Conservation (phyloP, 345 rosid genomes). For the Fremontodendron californicum region DNA sequence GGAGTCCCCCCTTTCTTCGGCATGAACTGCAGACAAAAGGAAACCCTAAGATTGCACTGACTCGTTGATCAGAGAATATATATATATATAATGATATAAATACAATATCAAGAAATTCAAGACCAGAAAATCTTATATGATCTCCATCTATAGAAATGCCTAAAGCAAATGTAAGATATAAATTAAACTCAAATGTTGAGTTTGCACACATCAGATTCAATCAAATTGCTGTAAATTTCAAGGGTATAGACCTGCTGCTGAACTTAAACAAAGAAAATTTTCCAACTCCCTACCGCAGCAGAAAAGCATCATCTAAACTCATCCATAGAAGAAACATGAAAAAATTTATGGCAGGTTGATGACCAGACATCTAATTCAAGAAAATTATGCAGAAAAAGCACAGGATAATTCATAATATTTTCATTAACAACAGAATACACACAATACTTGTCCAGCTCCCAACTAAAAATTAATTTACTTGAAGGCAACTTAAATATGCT, state of each 20-base stretch:
- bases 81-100: neutral
- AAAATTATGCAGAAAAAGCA: neutral
- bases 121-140: neutral
- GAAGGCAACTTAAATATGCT: neutral
- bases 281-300: too few relatives aligned
- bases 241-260: too few relatives aligned
- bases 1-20: constrained; percentile 47
- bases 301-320: too few relatives aligned
- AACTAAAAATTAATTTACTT: neutral
- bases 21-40: constrained; percentile 35
- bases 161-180: too few relatives aligned
- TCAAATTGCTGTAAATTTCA: too few relatives aligned
- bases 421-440: neutral
- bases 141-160: too few relatives aligned
- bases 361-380: neutral
- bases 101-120: neutral
- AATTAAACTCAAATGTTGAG: too few relatives aligned
- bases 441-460: neutral
- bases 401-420: neutral
- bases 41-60: neutral
- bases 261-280: too few relatives aligned
- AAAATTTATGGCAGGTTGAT: neutral
- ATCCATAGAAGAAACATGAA: neutral
- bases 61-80: neutral
- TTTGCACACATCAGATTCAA: too few relatives aligned